A percentile compares a stretch with the other conserved stretches of the same genome.
These are phyloP conservation scores for Penicillium turbatum DNA, from an alignment of 495 filamentous ascomycete species.

Conservation along the genomic window DNA sequence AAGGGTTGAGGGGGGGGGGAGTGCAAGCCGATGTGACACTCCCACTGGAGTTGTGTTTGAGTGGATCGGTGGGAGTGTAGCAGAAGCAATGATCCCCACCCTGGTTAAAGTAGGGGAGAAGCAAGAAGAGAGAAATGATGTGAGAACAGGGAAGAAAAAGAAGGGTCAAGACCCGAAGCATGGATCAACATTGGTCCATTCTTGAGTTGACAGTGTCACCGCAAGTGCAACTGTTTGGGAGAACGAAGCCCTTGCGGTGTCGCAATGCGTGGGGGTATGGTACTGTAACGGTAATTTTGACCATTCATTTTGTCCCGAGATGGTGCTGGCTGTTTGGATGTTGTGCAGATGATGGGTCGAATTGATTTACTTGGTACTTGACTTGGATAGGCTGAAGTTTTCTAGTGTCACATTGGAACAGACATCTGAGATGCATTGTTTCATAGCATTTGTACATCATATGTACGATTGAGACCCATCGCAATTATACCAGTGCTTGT, in stretches of 20 bases:
- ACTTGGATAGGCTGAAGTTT: too few species aligned
- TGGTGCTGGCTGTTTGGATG: not conserved
- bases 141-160: not conserved
- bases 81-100: constrained; percentile 15
- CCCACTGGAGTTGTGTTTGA: constrained; percentile 25
- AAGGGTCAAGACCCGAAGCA: constrained; percentile 19
- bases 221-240: constrained; percentile 20
- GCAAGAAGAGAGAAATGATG: not conserved
- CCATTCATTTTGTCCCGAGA: not conserved
- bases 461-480: too few species aligned
- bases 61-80: constrained; percentile 29
- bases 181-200: constrained; percentile 43
- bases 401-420: too few species aligned
- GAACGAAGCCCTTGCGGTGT: constrained; percentile 25
- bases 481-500: too few species aligned
- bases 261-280: constrained; percentile 25
- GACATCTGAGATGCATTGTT: too few species aligned
- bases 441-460: too few species aligned
- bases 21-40: constrained; percentile 23
- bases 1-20: constrained; percentile 2
- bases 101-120: constrained; percentile 5
- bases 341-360: not conserved
- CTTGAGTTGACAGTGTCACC: constrained; percentile 25
- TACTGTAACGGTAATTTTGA: constrained; percentile 12
- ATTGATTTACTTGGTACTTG: too few species aligned